Evolutionary conservation across 2,329 filamentous ascomycete genomes (phyloP).

Genomic region (Fusarium fracticaudum): DNA sequence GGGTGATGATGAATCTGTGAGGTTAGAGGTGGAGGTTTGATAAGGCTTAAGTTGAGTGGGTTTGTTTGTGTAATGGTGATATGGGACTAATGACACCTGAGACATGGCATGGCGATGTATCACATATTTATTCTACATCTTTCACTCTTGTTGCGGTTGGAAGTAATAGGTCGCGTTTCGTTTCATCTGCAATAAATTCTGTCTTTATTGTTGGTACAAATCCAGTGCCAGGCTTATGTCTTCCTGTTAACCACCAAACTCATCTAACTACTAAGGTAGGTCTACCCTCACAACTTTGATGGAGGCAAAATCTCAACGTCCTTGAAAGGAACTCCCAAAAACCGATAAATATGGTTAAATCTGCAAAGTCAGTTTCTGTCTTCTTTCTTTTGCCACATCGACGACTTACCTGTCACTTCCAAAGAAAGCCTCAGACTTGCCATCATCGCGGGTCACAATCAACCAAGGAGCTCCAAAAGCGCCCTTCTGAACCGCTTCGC

Average conservation of each 20-base stretch:
- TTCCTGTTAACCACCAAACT: background rate
- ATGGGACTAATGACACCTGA: background rate
- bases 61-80: conserved; percentile 16
- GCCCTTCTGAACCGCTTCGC: conserved; percentile 68
- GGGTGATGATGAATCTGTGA: background rate
- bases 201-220: background rate
- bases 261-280: too few relatives aligned
- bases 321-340: conserved; percentile 68
- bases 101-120: background rate
- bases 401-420: conserved; percentile 71
- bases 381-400: too few relatives aligned
- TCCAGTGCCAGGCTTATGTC: background rate
- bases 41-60: conserved; percentile 9
- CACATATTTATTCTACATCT: background rate
- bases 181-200: background rate
- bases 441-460: conserved; percentile 68
- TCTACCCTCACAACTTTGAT: conserved; percentile 48
- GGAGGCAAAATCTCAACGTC: conserved; percentile 55
- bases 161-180: background rate
- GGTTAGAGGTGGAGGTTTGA: background rate
- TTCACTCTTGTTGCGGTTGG: background rate
- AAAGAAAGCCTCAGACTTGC: conserved; percentile 75
- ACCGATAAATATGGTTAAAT: conserved; percentile 75
- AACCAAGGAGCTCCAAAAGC: conserved; percentile 84
- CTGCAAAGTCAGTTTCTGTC: conserved; percentile 47